phyloP scores from a whole-genome alignment of 2,329 filamentous ascomycete genomes.

The Calonectria leucothoes region DNA sequence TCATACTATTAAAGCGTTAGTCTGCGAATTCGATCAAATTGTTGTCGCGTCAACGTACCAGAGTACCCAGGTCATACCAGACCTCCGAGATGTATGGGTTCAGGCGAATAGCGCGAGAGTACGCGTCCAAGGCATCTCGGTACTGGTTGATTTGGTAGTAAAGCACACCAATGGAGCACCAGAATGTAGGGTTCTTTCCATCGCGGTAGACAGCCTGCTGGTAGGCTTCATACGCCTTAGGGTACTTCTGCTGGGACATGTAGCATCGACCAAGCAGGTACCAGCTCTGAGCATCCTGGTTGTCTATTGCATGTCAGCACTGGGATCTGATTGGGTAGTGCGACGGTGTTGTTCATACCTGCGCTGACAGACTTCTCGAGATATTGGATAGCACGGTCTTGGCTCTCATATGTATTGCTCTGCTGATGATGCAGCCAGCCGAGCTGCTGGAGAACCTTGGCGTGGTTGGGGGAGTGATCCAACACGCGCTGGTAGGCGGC shows the following conservation, averaged over 20 bases:
- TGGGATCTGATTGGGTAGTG: neutral
- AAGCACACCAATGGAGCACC: constrained; percentile 98
- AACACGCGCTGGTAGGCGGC: constrained; percentile 91
- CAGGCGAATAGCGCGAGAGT: constrained; percentile 93
- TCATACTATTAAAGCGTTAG: constrained; percentile 77
- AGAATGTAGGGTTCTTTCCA: constrained; percentile 97
- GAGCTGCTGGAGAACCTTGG: constrained; percentile 97
- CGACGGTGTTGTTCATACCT: constrained; percentile 66
- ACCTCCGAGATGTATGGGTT: constrained; percentile 99
- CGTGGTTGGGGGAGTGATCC: constrained; percentile 94
- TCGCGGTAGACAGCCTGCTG: constrained; percentile 99
- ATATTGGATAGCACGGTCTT: constrained; percentile 97
- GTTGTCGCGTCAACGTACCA: constrained; percentile 70
- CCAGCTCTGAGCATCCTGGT: constrained; percentile 97
- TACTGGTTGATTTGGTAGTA: constrained; percentile 99
- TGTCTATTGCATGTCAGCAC: constrained; percentile 69
- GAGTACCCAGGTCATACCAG: constrained; percentile 96
- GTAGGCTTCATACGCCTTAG: constrained; percentile 98
- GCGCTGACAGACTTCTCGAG: constrained; percentile 95
- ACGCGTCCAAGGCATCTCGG: constrained; percentile 95
- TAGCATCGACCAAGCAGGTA: constrained; percentile 97
- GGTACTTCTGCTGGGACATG: constrained; percentile 99
- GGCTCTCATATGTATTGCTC: constrained; percentile 88
- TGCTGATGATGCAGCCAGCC: constrained; percentile 98
- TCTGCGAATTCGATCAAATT: neutral